A percentile compares a stretch with the other conserved stretches of the same genome.
phyloP scores from a whole-genome alignment of 768 basidiomycete species.

The Royoungia palumana region DNA sequence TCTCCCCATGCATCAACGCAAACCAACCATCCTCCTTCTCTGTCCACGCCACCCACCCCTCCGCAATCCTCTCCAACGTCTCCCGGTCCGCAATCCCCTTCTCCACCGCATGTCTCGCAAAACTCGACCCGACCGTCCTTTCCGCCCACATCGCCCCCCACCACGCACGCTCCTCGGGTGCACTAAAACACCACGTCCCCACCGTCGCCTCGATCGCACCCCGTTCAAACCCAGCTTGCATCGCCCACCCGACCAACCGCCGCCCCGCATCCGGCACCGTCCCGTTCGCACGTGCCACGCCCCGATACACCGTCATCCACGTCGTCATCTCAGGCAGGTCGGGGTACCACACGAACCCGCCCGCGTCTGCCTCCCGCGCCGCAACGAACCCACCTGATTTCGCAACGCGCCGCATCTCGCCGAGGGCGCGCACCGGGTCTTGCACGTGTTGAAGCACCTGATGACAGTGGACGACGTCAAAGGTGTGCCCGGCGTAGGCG shows the following conservation, averaged over 20 bases:
- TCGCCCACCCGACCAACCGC: slow-evolving; percentile 36
- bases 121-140: slow-evolving; percentile 32
- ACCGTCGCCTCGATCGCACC: slow-evolving; percentile 27
- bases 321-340: slow-evolving; percentile 30
- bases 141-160: slow-evolving; percentile 41
- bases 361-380: slow-evolving; percentile 40
- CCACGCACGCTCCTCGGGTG: slow-evolving; percentile 36
- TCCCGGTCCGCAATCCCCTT: slow-evolving; percentile 22
- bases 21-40: slow-evolving; percentile 35
- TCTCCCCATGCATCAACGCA: slow-evolving; percentile 25
- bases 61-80: slow-evolving; percentile 19
- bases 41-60: slow-evolving; percentile 31
- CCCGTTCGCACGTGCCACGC: slow-evolving; percentile 30
- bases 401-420: slow-evolving; percentile 47
- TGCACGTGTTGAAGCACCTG: slow-evolving; percentile 49
- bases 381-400: slow-evolving; percentile 47
- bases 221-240: slow-evolving; percentile 34
- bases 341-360: slow-evolving; percentile 35
- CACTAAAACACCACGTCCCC: slow-evolving; percentile 37
- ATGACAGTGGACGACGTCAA: slow-evolving; percentile 50
- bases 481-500: slow-evolving; percentile 35
- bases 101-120: slow-evolving; percentile 31
- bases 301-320: slow-evolving; percentile 17
- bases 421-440: slow-evolving; percentile 38
- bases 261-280: slow-evolving; percentile 41